A percentile compares a stretch with the other conserved stretches of the same genome.
Conservation (phyloP, 1,284 basidiomycete species). For the Volvariella volvacea region DNA sequence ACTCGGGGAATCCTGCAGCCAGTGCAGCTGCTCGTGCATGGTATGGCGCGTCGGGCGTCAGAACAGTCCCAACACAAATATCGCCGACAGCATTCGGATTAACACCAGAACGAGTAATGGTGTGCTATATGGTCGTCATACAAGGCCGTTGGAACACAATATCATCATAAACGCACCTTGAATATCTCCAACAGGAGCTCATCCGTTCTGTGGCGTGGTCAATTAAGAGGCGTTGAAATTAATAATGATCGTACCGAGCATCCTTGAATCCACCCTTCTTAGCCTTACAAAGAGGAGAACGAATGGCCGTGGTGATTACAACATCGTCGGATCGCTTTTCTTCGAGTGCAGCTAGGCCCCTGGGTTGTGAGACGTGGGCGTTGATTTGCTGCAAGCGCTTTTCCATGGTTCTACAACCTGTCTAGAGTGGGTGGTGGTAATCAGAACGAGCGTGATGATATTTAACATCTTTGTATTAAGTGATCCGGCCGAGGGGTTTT, state of each 20-base stretch:
- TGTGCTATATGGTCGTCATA: constrained; percentile 35
- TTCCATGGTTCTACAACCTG: too few relatives aligned
- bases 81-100: constrained; percentile 71
- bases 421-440: too few relatives aligned
- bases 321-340: constrained; percentile 65
- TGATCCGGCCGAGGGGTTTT: constrained; percentile 1
- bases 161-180: constrained; percentile 35
- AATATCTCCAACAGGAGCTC: constrained; percentile 76
- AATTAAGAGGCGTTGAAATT: constrained; percentile 1
- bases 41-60: constrained; percentile 55
- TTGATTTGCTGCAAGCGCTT: constrained; percentile 56
- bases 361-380: constrained; percentile 44
- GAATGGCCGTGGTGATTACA: constrained; percentile 73
- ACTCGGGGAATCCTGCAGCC: constrained; percentile 77
- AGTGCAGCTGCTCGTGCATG: constrained; percentile 70
- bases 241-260: constrained; percentile 39
- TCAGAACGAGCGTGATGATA: background rate
- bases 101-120: constrained; percentile 53
- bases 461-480: background rate
- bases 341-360: constrained; percentile 41
- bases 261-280: constrained; percentile 80
- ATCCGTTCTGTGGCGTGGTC: constrained; percentile 45
- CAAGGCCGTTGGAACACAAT: constrained; percentile 52
- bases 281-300: constrained; percentile 71
- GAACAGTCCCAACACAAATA: constrained; percentile 71